Evolutionary conservation across 345 rosid species (phyloP), one percentile per base, ranked within the genome.

Genomic region (Brassica napus): DNA sequence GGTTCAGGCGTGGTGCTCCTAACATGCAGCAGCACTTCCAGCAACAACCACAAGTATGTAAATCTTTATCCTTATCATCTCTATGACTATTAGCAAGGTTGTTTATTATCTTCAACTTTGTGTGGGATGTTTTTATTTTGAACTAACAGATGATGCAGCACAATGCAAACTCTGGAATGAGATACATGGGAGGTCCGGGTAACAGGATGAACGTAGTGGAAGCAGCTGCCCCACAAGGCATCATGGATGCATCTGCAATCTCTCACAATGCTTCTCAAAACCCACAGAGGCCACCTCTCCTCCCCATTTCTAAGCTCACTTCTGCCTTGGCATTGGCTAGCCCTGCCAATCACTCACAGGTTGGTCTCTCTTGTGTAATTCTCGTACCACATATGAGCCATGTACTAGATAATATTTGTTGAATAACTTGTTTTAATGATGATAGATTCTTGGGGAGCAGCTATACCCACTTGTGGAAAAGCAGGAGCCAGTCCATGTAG

Each of bases 401-500:
- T 58, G 65, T 32, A 6, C 3, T 58, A 11, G 11, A 42, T 42
- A 42, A 10, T 1, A 10, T 42, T 42, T 42, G n/a, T 42, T 42
- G 52, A 42, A 42, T n/a, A 11, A 11, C 12, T 11, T 42, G 52
- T 42, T 11, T 42, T 14, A 11, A 47, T 47, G 55, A 12, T 67
- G 66, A 74, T 79, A 90, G 97, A 89, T 91, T 76, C 85, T 94
- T 10, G 98, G 94, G 11, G 91, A 89, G 39, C 89, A 86, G 34
- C 91, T 91, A 16, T 91, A 71, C 84, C 97, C 92, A 24, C 85
- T 87, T 8, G 95, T 94, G 80, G 76, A 85, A 72, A 74, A 77
- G 68, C 83, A 89, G 0, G 92, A 88, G 80, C 90, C 88, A 11
- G 84, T 74, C 12, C 84, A 89, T 42, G 85, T 63, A 4, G 85